These are phyloP conservation scores for Ophiostoma australiae DNA, from an alignment of 2,329 filamentous ascomycete species.

Conservation along the genomic window DNA sequence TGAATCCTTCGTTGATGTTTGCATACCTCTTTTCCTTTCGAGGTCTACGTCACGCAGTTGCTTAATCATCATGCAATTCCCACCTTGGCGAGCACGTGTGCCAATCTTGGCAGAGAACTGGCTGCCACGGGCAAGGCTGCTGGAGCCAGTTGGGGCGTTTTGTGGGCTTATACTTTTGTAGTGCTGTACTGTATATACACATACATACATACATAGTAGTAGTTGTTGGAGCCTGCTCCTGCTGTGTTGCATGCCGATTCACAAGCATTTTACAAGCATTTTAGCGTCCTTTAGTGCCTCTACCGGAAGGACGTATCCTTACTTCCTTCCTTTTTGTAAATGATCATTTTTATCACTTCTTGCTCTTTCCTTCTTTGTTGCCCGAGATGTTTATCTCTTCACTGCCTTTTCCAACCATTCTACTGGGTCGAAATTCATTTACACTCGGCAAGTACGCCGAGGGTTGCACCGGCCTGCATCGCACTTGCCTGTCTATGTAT, in stretches of 20 bases:
- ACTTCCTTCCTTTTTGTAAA: background rate
- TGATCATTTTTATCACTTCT: background rate
- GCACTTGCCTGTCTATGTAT: background rate
- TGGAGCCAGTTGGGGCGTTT: background rate
- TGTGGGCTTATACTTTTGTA: background rate
- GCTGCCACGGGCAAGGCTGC: background rate
- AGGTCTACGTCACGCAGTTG: background rate
- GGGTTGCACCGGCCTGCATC: background rate
- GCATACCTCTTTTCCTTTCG: background rate
- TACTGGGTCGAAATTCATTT: background rate
- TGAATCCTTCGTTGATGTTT: background rate
- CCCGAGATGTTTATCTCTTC: background rate
- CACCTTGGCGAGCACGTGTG: conserved; percentile 3
- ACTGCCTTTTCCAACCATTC: background rate
- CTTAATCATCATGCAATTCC: background rate
- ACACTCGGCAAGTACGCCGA: background rate
- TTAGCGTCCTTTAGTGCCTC: conserved; percentile 1
- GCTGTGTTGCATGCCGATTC: background rate
- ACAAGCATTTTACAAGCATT: conserved; percentile 7
- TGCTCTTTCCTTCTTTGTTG: background rate
- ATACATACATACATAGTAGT: background rate
- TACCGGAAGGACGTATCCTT: background rate
- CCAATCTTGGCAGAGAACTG: conserved; percentile 3
- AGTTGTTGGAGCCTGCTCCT: background rate
- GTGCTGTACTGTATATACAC: too few relatives aligned